Percentiles rank a stretch among this genome's conserved stretches.
Evolutionary conservation across 345 rosid species (phyloP).

Genomic region (Eucalyptus tenuipes): DNA sequence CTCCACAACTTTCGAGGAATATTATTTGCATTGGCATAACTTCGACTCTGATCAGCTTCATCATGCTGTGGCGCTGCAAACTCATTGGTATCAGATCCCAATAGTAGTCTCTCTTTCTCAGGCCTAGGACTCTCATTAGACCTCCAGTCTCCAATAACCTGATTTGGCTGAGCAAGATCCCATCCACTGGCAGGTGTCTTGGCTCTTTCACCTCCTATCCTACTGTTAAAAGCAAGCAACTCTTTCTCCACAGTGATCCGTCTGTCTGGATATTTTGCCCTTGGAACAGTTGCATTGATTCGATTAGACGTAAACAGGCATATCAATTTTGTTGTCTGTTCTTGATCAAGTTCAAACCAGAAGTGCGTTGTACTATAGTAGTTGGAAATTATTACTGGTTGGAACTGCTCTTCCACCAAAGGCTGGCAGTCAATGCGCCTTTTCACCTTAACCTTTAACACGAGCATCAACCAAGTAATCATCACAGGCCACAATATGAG

Average conservation of each 20-base stretch:
- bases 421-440: conserved; percentile 26
- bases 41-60: neutral
- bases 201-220: neutral
- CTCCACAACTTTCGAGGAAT: conserved; percentile 2
- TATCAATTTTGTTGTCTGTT: conserved; percentile 36
- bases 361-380: conserved; percentile 20
- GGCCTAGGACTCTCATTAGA: neutral
- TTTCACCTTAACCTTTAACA: conserved; percentile 26
- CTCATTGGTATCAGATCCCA: neutral
- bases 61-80: neutral
- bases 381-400: conserved; percentile 25
- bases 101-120: neutral
- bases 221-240: neutral
- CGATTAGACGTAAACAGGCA: conserved; percentile 26
- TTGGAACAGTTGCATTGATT: neutral
- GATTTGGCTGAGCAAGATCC: neutral
- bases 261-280: conserved; percentile 2
- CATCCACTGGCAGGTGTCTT: neutral
- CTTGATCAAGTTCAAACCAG: conserved; percentile 46
- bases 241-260: conserved; percentile 5
- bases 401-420: conserved; percentile 30
- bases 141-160: neutral
- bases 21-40: neutral
- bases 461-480: neutral
- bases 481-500: neutral